Base-by-base conservation (phyloP, 768 basidiomycete genomes). In the Suillus subalutaceus region DNA sequence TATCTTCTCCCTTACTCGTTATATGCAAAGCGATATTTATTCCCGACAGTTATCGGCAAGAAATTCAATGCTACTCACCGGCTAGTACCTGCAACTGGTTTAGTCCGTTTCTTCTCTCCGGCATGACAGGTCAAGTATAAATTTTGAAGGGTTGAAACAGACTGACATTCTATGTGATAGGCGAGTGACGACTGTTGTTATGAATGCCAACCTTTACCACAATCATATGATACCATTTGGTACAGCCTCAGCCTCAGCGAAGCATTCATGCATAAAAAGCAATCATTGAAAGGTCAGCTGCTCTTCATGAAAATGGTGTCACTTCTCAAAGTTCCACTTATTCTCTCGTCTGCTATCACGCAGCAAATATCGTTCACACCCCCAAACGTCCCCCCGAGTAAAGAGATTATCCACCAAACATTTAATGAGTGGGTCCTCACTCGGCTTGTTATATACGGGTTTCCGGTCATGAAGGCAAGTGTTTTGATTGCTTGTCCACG, bases 321-420 rank as follows among this genome's bases (percentile, higher is more conserved):
- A 35, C 68, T 81, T 41, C 53, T 81, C 46, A 82, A 80, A 68
- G 73, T 84, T 64, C 80, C 82, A 15, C 80, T 79, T 68, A 75
- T 83, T 50, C 65, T 83, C 35, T 72, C 79, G 37, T 80, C 81
- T 50, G 79, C 81, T 73, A 67, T 79, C 48, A 80, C 77, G 20
- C 64, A 83, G 6, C 81, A 82, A 18, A 71, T 78, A 20, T 77
- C 82, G 20, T 71, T 78, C 7, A 85, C 85, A 1, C 81, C 85
- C 63, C 85, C 84, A 18, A 72, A 81, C 50, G 78, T 81, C 23
- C 81, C 83, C 9, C 79, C 82, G 5, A 62, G 69, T 8, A 67
- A 71, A 53, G 74, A 76, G 40, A 80, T 83, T 61, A 71, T 66
- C 9, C 10, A 32, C 12, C 32, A 13, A 20, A 26, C 63, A 6